phyloP scores from a whole-genome alignment of 164 flowering plant genomes.

The Aristolochia fimbriata region DNA sequence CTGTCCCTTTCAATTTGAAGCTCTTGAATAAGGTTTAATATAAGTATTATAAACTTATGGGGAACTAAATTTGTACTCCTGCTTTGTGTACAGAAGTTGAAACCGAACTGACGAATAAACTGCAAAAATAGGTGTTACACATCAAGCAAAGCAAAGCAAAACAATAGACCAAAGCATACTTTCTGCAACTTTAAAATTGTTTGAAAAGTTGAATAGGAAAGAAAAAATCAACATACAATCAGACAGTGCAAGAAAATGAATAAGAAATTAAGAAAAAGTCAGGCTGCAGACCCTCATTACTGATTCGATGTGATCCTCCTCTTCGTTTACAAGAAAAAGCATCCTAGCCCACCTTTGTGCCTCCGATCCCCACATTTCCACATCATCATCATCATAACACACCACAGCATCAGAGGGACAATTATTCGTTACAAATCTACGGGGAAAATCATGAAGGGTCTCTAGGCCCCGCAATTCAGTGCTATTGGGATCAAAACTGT shows the following conservation, averaged over 20 bases:
- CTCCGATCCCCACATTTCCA: slow-evolving; percentile 55
- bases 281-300: slow-evolving; percentile 36
- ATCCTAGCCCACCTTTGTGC: slow-evolving; percentile 79
- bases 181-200: neutral
- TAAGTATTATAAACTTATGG: slow-evolving; percentile 57
- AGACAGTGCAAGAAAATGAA: neutral
- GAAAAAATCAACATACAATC: neutral
- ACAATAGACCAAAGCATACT: too few species aligned
- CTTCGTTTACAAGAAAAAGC: slow-evolving; percentile 47
- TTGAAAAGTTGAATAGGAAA: neutral
- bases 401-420: slow-evolving; percentile 13
- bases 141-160: too few species aligned
- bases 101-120: slow-evolving; percentile 50
- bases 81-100: slow-evolving; percentile 22
- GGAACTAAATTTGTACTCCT: slow-evolving; percentile 24
- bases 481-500: slow-evolving; percentile 11
- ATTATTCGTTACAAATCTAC: slow-evolving; percentile 23
- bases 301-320: slow-evolving; percentile 40
- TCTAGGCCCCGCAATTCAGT: slow-evolving; percentile 19
- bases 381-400: slow-evolving; percentile 71
- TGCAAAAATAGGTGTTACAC: slow-evolving; percentile 21
- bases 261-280: neutral
- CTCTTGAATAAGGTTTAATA: slow-evolving; percentile 55
- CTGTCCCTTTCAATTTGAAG: slow-evolving; percentile 37
- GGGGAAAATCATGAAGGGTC: slow-evolving; percentile 45